Conservation (phyloP, 768 basidiomycete genomes). For the Agaricus sinodeliciosus region DNA sequence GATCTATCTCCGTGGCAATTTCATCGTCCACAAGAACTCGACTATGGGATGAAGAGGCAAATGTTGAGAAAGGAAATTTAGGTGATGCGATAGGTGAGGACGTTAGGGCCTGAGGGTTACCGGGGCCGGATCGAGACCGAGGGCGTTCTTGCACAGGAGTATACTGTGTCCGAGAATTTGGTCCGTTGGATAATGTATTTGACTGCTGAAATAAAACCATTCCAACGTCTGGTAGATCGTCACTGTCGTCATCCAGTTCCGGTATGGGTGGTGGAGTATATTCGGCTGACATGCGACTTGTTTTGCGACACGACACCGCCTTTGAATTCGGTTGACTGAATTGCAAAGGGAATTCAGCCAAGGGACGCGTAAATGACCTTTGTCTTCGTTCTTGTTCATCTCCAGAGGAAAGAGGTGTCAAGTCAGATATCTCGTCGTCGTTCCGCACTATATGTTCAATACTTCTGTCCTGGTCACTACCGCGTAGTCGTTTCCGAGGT, state of each 20-base stretch:
- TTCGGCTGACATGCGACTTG: background rate
- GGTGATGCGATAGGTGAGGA: conserved; percentile 3
- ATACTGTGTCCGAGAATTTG: background rate
- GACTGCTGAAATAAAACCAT: conserved; percentile 14
- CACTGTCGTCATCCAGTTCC: conserved; percentile 14
- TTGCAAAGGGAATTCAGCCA: background rate
- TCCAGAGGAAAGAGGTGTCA: conserved; percentile 6
- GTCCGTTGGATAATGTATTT: background rate
- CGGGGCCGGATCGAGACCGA: background rate
- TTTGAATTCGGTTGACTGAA: background rate
- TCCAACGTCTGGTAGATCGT: conserved; percentile 40
- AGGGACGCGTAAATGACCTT: background rate
- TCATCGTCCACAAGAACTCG: background rate
- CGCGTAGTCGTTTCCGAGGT: conserved; percentile 4
- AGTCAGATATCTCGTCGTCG: conserved; percentile 3
- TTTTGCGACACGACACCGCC: background rate
- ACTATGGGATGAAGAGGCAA: background rate
- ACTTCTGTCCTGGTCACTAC: background rate
- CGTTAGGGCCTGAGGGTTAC: background rate
- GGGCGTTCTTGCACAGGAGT: background rate
- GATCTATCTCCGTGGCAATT: background rate
- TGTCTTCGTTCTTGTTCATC: background rate
- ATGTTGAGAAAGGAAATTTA: background rate
- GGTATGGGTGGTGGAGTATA: background rate
- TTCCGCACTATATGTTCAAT: background rate